phyloP scores from a whole-genome alignment of 116 monocot species.

The Iris pallida region DNA sequence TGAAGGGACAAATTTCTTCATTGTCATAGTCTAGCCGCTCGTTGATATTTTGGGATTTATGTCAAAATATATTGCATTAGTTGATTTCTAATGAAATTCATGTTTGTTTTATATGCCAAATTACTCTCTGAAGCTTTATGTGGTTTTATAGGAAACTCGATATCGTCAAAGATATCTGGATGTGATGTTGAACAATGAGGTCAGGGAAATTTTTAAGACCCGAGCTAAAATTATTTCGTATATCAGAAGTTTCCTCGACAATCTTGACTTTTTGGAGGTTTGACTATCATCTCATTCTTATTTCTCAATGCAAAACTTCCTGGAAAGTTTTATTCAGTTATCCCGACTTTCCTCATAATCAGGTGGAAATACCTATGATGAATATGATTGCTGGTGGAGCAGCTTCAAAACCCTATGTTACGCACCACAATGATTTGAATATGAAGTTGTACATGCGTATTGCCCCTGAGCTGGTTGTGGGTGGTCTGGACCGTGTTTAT shows the following conservation, averaged over 20 bases:
- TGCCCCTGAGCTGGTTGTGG: slow-evolving; percentile 89
- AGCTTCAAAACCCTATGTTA: slow-evolving; percentile 90
- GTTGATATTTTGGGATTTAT: too few species aligned
- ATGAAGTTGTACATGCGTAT: slow-evolving; percentile 91
- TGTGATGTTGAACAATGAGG: slow-evolving; percentile 86
- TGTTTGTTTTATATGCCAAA: too few species aligned
- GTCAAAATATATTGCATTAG: too few species aligned
- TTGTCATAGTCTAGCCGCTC: too few species aligned
- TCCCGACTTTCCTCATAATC: not conserved
- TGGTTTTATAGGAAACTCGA: slow-evolving; percentile 97
- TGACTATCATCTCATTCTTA: not conserved
- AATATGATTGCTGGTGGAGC: slow-evolving; percentile 99
- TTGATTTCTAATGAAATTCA: too few species aligned
- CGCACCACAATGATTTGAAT: slow-evolving; percentile 93
- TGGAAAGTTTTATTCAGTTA: not conserved
- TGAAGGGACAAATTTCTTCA: too few species aligned
- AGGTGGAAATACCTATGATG: slow-evolving; percentile 99
- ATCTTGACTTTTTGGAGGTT: slow-evolving; percentile 79
- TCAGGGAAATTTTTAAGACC: slow-evolving; percentile 87
- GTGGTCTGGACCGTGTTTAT: slow-evolving; percentile 87
- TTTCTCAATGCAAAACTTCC: not conserved
- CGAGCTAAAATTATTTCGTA: slow-evolving; percentile 64
- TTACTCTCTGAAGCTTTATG: too few species aligned
- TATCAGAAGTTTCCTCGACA: slow-evolving; percentile 61
- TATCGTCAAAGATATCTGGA: slow-evolving; percentile 93